A percentile compares a stretch with the other conserved stretches of the same genome.
Conservation (phyloP, 1,139 yeast genomes). For the Waltiozyma sp. region DNA sequence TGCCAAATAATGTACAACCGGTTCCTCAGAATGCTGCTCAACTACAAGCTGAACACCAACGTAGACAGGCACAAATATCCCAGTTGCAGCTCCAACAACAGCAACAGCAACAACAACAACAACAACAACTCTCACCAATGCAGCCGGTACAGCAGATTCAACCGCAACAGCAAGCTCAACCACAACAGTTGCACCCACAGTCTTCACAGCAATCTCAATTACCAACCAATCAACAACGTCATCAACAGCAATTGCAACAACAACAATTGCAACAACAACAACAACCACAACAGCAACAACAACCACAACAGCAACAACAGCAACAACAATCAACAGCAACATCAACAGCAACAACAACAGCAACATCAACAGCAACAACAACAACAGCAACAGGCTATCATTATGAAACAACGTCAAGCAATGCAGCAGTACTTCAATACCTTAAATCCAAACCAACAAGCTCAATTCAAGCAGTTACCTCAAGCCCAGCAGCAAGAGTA, state of each 20-base stretch:
- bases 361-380: background rate
- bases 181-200: constrained; percentile 21
- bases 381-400: background rate
- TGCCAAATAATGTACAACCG: constrained; percentile 5
- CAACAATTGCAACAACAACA: constrained; percentile 8
- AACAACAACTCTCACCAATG: constrained; percentile 13
- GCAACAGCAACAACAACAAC: constrained; percentile 20
- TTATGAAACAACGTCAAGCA: background rate
- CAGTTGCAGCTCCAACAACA: constrained; percentile 1
- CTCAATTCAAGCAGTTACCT: background rate
- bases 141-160: constrained; percentile 1
- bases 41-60: constrained; percentile 1
- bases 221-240: constrained; percentile 25
- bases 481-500: background rate
- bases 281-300: constrained; percentile 6
- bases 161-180: constrained; percentile 3
- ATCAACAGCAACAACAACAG: background rate
- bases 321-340: background rate
- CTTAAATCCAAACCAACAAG: background rate
- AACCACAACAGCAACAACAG: constrained; percentile 10
- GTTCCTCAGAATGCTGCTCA: background rate
- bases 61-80: background rate
- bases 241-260: constrained; percentile 19
- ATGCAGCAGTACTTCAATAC: background rate
- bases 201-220: constrained; percentile 8